Evolutionary conservation across 257 asterid genomes (phyloP).

Genomic region (Nicotiana noctiflora): DNA sequence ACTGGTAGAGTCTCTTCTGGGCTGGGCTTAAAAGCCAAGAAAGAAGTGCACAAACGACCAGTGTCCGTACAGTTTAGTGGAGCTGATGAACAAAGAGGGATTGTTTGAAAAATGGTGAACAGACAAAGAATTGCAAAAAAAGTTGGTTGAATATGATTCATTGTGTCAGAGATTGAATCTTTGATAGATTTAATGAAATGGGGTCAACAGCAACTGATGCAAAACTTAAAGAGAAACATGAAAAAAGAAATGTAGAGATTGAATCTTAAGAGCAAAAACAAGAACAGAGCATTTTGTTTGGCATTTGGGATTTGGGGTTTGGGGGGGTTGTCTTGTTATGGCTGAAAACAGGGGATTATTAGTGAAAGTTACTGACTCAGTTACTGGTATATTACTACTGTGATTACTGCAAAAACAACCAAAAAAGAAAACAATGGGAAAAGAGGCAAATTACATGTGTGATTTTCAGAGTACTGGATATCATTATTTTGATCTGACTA

Average conservation of each 20-base stretch:
- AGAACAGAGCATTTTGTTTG: conserved; percentile 34
- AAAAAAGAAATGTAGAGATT: neutral
- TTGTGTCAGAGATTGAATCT: conserved; percentile 21
- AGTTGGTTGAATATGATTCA: conserved; percentile 30
- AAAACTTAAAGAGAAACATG: conserved; percentile 12
- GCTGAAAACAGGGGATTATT: neutral
- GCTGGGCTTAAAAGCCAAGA: conserved; percentile 76
- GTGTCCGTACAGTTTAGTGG: conserved; percentile 86
- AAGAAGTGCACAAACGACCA: conserved; percentile 67
- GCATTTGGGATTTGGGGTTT: too few species aligned
- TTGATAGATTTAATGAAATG: conserved; percentile 8
- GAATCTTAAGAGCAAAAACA: conserved; percentile 15
- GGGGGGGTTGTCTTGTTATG: too few species aligned
- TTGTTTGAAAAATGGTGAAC: conserved; percentile 8
- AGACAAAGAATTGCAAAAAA: conserved; percentile 19
- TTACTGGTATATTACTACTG: conserved; percentile 36
- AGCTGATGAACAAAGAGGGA: conserved; percentile 24
- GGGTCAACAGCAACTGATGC: conserved; percentile 11
- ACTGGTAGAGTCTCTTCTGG: conserved; percentile 47
- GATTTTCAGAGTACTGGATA: conserved; percentile 35
- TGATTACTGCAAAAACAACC: conserved; percentile 2
- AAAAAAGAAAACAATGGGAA: conserved; percentile 24
- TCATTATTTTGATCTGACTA: conserved; percentile 14
- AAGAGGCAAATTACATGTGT: conserved; percentile 14
- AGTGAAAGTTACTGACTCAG: neutral